These are phyloP conservation scores for Melampsora larici-populina DNA, from an alignment of 1,284 basidiomycete genomes.

Conservation along the genomic window DNA sequence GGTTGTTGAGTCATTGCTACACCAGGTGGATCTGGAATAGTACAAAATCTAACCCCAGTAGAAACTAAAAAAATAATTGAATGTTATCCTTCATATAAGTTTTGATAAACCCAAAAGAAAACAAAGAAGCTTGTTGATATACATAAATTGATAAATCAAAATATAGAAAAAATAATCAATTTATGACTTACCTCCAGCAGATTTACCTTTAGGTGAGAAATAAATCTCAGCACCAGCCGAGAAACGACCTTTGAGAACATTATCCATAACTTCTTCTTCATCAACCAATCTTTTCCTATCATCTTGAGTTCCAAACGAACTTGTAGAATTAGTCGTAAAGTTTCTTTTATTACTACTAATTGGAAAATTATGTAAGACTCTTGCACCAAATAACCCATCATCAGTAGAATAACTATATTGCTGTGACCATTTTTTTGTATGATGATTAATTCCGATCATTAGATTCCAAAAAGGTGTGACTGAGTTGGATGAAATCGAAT, in stretches of 20 bases:
- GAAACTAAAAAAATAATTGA: constrained; percentile 63
- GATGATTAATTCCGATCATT: constrained; percentile 83
- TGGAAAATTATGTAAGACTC: constrained; percentile 91
- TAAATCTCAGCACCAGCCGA: constrained; percentile 92
- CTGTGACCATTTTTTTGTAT: constrained; percentile 84
- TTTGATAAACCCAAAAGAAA: no score
- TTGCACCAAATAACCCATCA: constrained; percentile 84
- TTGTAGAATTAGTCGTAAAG: neutral
- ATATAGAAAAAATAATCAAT: constrained; percentile 12
- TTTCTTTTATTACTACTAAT: constrained; percentile 53
- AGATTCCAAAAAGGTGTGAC: constrained; percentile 59
- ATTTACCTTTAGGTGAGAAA: constrained; percentile 85
- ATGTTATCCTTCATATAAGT: no score
- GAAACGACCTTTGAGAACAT: constrained; percentile 73
- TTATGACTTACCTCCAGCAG: constrained; percentile 71
- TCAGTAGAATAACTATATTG: constrained; percentile 94
- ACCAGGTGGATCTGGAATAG: constrained; percentile 71
- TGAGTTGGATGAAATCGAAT: neutral
- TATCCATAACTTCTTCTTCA: constrained; percentile 83
- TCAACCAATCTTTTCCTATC: constrained; percentile 67
- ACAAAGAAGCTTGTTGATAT: neutral
- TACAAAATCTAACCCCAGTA: constrained; percentile 86
- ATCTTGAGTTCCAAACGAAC: constrained; percentile 47
- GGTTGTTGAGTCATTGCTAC: constrained; percentile 64
- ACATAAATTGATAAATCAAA: neutral